Evolutionary conservation across 2,329 filamentous ascomycete genomes (phyloP).

Genomic region (Aspergillus intermedius): DNA sequence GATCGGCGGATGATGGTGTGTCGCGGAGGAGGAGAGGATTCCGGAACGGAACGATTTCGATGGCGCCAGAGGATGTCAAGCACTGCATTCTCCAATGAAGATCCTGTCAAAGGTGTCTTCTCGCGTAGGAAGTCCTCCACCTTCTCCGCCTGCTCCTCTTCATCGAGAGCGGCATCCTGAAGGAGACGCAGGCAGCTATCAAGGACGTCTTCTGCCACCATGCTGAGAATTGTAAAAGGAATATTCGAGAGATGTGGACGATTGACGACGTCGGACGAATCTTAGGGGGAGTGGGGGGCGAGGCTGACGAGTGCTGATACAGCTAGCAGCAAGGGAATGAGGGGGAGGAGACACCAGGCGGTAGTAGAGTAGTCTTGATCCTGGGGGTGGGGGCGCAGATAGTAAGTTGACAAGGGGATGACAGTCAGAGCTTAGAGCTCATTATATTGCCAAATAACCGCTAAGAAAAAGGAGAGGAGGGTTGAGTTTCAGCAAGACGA

Average conservation of each 20-base stretch:
- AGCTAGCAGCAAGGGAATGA: not conserved
- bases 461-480: not conserved
- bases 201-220: slow-evolving; percentile 91
- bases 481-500: not conserved
- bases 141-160: slow-evolving; percentile 92
- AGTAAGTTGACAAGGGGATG: too few species aligned
- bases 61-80: slow-evolving; percentile 77
- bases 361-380: slow-evolving; percentile 9
- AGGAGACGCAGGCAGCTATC: slow-evolving; percentile 85
- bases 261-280: slow-evolving; percentile 3
- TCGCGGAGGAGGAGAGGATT: slow-evolving; percentile 75
- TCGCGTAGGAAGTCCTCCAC: slow-evolving; percentile 78
- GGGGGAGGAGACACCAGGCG: slow-evolving; percentile 6
- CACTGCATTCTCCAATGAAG: slow-evolving; percentile 79
- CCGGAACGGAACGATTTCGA: slow-evolving; percentile 37
- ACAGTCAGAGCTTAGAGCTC: slow-evolving; percentile 8
- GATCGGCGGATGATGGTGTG: slow-evolving; percentile 84
- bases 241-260: slow-evolving; percentile 5
- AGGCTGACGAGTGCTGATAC: slow-evolving; percentile 2
- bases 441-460: slow-evolving; percentile 6
- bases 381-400: not conserved
- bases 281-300: slow-evolving; percentile 3
- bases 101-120: slow-evolving; percentile 67
- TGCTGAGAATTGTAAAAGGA: slow-evolving; percentile 38
- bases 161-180: slow-evolving; percentile 72